These are phyloP conservation scores for Paraphaeosphaeria sporulosa DNA, from an alignment of 2,329 filamentous ascomycete genomes.

Conservation along the genomic window DNA sequence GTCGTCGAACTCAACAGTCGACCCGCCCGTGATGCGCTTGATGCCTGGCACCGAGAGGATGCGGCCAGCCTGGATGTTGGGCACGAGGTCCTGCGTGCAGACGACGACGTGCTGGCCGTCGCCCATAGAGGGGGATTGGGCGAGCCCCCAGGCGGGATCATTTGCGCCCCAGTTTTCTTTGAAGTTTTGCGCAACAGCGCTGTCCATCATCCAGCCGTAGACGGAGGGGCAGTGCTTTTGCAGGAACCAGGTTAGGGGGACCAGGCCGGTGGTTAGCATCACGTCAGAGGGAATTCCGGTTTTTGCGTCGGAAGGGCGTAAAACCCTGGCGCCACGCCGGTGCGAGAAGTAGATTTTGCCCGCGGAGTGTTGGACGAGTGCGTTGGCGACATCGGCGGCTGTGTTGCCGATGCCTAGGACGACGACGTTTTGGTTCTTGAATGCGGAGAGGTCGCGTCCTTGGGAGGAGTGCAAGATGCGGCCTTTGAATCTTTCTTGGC, in stretches of 20 bases:
- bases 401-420: constrained; percentile 37
- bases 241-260: constrained; percentile 22
- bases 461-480: neutral
- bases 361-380: constrained; percentile 26
- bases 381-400: constrained; percentile 33
- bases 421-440: constrained; percentile 22
- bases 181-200: constrained; percentile 31
- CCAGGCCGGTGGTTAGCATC: neutral
- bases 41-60: constrained; percentile 29
- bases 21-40: constrained; percentile 17
- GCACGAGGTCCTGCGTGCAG: constrained; percentile 23
- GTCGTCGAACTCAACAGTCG: constrained; percentile 40
- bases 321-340: constrained; percentile 31
- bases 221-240: neutral
- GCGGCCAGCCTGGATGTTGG: constrained; percentile 22
- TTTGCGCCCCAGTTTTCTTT: constrained; percentile 16
- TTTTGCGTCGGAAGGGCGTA: constrained; percentile 10
- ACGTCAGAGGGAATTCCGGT: neutral
- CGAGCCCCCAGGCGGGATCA: constrained; percentile 32
- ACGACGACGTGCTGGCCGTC: constrained; percentile 30
- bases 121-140: constrained; percentile 18
- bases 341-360: constrained; percentile 33
- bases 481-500: neutral
- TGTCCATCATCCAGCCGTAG: constrained; percentile 30
- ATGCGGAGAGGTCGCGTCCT: neutral